Evolutionary conservation across 1,284 basidiomycete genomes (phyloP), one percentile per base, ranked within the genome.

Genomic region (Moesziomyces parantarcticus): DNA sequence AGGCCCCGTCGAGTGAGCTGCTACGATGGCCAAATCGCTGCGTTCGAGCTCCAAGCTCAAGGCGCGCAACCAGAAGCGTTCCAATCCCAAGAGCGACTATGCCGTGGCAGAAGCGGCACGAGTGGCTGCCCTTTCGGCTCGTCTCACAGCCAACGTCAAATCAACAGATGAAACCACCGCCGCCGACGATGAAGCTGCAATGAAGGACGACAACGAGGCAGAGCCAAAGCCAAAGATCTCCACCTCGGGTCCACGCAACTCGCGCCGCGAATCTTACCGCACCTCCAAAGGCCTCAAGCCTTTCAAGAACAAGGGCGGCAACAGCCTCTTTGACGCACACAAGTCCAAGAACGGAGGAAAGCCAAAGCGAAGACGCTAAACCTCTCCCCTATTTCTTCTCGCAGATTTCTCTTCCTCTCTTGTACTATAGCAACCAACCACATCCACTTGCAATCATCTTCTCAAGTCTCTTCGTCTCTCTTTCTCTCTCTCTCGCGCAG

Each of bases 31-130:
- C 60, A 98, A 97, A 87, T 94, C 93, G 43, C 89, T 91, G 52
- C 89, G 94, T 81, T 92, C 93, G 20, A 96, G 94, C 86, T 88
- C 89, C 68, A 97, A 97, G 86, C 90, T 93, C 53, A 87, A 89
- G 34, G 92, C 90, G 82, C 89, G 95, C 69, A 88, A 90, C 16
- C 91, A 92, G 81, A 97, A 97, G 86, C 90, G 96, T 65, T 88
- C 90, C 81, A 87, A 89, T 55, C 90, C 75, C 29, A 79, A 79
- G 54, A 78, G 91, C 50, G 89, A 92, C 72, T 97, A 94, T 84
- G 92, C 92, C 55, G 92, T 90, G 1, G 88, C 89, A 2, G 91
- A 94, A 73, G 92, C 94, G 14, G 92, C 92, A 25, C 90, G 95
- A 40, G 87, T 95, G 20, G 86, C 91, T 67, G 88, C 93, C 50